Base-by-base conservation (phyloP, 2,329 filamentous ascomycete species). In the Acrocalymma vagum region DNA sequence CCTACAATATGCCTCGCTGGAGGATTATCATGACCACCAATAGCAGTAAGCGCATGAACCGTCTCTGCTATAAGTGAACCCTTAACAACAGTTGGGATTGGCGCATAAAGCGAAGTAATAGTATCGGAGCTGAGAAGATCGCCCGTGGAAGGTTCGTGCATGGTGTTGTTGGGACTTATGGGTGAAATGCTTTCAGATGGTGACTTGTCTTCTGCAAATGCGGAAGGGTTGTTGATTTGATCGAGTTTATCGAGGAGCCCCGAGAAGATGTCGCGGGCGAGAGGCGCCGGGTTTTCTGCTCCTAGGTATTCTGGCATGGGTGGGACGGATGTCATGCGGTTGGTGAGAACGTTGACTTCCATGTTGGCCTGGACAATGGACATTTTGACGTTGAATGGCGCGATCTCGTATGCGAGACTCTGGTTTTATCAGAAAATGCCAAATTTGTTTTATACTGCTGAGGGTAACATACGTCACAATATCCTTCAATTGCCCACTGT, bases 311-410 rank as follows among this genome's bases (percentile, higher is more conserved):
- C 83, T 1, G 80, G 78, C 63, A 96, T 81, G 23, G 86, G 85
- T 5, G 93, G 92, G 3, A 89, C 88, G 54, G 93, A 90, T 32
- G 85, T 87, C 58, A 97, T 87, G 40, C 87, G 85, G 72, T 95
- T 95, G 18, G 90, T 94, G 42, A 97, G 78, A 21, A 90, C 85
- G 51, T 87, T 85, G 48, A 96, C 89, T 74, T 97, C 93, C 73
- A 96, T 90, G 71, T 91, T 95, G 17, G 92, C 91, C 75, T 99
- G 93, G 29, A 99, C 87, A 54, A 97, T 92, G 26, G 91, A 96
- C 69, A 97, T 83, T 70, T 93, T 95, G 74, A 97, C 85, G 72
- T 96, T 96, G 76, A 97, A 97, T 0, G 94, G 94, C 1, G 93
- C 71, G 51, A 99, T 88, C 72, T 99, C 94, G 71, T 96, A 99